Evolutionary conservation across 2,329 filamentous ascomycete genomes (phyloP).

Genomic region (Pseudocercospora eumusae): DNA sequence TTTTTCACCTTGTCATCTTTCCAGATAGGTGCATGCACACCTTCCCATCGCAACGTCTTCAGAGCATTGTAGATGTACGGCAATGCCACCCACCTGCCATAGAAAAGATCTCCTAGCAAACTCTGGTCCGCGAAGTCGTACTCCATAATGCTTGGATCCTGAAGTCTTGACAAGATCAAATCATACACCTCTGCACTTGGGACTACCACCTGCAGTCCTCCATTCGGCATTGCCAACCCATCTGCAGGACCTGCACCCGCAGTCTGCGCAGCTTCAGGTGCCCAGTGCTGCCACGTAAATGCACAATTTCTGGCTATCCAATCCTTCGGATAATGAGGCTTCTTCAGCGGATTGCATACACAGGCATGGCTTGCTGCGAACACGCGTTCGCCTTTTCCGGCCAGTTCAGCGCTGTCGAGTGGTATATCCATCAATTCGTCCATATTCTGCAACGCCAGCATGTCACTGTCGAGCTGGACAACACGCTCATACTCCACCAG

Average conservation of each 20-base stretch:
- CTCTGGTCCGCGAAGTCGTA: slow-evolving; percentile 65
- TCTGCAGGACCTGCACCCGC: slow-evolving; percentile 52
- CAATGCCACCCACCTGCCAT: slow-evolving; percentile 59
- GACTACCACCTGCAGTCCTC: slow-evolving; percentile 63
- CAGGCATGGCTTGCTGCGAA: slow-evolving; percentile 85
- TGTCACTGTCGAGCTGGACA: slow-evolving; percentile 84
- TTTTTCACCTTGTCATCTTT: slow-evolving; percentile 62
- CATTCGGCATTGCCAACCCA: slow-evolving; percentile 61
- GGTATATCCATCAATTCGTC: slow-evolving; percentile 86
- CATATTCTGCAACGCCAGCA: slow-evolving; percentile 82
- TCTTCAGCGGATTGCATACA: slow-evolving; percentile 79
- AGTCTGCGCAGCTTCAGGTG: slow-evolving; percentile 54
- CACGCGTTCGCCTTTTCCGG: slow-evolving; percentile 61
- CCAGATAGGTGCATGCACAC: slow-evolving; percentile 62
- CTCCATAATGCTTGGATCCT: slow-evolving; percentile 46
- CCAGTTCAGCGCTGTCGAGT: slow-evolving; percentile 61
- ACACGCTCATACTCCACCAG: slow-evolving; percentile 75
- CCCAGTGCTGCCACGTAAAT: slow-evolving; percentile 59
- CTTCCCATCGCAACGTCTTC: slow-evolving; percentile 59
- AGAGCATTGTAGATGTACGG: slow-evolving; percentile 64
- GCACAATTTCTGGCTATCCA: slow-evolving; percentile 67
- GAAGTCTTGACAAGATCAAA: slow-evolving; percentile 52
- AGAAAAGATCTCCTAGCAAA: slow-evolving; percentile 59
- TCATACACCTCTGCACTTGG: slow-evolving; percentile 57
- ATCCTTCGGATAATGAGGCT: slow-evolving; percentile 73